These are phyloP conservation scores for Zygosaccharomyces sapae DNA, from an alignment of 1,139 yeast genomes.

Conservation along the genomic window DNA sequence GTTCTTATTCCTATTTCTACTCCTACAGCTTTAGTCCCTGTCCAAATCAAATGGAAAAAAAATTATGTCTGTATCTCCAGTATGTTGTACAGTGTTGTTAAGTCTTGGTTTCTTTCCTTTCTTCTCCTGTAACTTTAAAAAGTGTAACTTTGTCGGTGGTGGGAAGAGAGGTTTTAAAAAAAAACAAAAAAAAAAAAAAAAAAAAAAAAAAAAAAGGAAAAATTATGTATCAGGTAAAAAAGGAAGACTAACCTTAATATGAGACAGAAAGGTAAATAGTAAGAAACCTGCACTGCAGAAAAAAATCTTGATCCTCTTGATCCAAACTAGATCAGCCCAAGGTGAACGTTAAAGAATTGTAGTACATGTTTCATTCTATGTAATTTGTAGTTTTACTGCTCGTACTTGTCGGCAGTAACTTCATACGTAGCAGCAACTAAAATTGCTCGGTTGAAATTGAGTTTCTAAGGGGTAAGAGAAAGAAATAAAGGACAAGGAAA, in stretches of 20 bases:
- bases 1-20: no score
- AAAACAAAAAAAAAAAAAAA: slow-evolving; percentile 3
- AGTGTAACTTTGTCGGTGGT: background rate
- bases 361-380: no score
- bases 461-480: no score
- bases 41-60: background rate
- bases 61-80: slow-evolving; percentile 1
- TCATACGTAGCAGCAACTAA: no score
- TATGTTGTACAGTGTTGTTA: slow-evolving; percentile 4
- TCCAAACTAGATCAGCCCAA: no score
- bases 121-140: slow-evolving; percentile 2
- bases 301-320: no score
- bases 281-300: background rate
- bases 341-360: no score
- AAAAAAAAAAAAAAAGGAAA: slow-evolving; percentile 1
- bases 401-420: no score
- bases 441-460: no score
- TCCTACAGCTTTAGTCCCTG: slow-evolving; percentile 1
- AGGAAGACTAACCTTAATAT: background rate
- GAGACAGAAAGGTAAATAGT: background rate
- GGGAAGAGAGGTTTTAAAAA: slow-evolving; percentile 1
- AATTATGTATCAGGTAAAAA: background rate
- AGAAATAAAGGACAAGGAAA: no score
- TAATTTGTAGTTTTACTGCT: no score
- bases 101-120: slow-evolving; percentile 4